Base-by-base conservation (phyloP, 108 stramenopile species). In the Stephanodiscus minutulus region DNA sequence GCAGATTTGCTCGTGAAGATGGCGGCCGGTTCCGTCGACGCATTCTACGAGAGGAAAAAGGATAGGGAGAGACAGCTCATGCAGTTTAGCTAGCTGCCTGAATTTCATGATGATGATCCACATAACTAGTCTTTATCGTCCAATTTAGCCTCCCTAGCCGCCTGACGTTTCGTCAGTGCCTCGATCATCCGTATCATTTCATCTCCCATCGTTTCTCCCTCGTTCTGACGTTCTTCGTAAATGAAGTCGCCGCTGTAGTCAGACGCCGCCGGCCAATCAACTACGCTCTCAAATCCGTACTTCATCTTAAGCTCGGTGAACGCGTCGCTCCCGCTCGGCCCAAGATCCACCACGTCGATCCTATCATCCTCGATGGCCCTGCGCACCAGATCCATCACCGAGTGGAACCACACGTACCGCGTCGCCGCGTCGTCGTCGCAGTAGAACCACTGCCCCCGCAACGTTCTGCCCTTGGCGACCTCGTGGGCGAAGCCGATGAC, bases 371-470 rank as follows among this genome's bases (percentile, higher is more conserved):
- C 86, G 24, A 90, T 85, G 22, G 90, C 75, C 36, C 87, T 69
- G 43, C 69, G 50, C 7, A 91, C 86, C 58, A 88, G 59, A 59
- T 88, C 85, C 22, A 77, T 66, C 0, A 91, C 90, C 36, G 73
- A 80, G 52, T 91, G 90, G 43, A 91, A 91, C 90, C 90, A 91
- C 13, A 91, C 90, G 74, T 91, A 91, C 53, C 75, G 48, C 64
- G 76, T 84, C 18, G 90, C 77, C 7, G 90, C 90, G 59, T 77
- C 84, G 68, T 91, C 86, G 64, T 83, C 76, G 29, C 87, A 87
- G 57, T 91, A 91, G 68, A 91, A 91, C 90, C 90, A 91, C 55
- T 91, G 90, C 10, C 90, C 90, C 8, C 90, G 75, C 12, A 87
- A 60, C 11, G 87, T 88, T 7, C 77, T 77, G 7, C 84, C 90